Evolutionary conservation across 139 green algal genomes (phyloP).

Genomic region (Zygnema circumcarinatum): DNA sequence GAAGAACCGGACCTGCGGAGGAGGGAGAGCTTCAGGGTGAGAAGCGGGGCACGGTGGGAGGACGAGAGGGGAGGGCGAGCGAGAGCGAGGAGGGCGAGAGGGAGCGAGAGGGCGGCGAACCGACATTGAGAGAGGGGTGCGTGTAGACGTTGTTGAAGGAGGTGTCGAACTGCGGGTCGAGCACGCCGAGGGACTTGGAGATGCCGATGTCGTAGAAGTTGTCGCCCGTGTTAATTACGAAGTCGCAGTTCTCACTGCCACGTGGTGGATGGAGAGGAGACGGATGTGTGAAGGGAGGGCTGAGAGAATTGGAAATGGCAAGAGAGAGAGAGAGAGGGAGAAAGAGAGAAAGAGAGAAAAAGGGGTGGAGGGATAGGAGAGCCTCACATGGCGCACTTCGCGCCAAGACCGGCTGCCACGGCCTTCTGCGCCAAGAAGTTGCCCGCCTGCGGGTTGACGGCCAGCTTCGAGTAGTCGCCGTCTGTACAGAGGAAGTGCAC

Average conservation of each 20-base stretch:
- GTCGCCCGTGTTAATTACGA: conserved; percentile 18
- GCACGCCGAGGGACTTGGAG: neutral
- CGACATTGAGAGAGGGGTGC: too few relatives aligned
- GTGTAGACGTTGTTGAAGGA: conserved; percentile 18
- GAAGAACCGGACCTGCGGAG: neutral
- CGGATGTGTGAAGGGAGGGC: neutral
- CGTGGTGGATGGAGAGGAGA: neutral
- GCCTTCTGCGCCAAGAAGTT: neutral
- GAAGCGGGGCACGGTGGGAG: too few relatives aligned
- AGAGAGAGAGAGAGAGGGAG: too few relatives aligned
- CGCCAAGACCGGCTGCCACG: neutral
- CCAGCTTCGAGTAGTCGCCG: conserved; percentile 2
- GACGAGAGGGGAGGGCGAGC: too few relatives aligned
- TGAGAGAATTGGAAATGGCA: neutral
- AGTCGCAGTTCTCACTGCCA: neutral
- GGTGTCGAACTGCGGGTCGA: conserved; percentile 10
- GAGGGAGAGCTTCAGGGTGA: too few relatives aligned
- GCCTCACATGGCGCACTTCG: too few relatives aligned
- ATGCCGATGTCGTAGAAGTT: conserved; percentile 24
- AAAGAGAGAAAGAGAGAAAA: neutral
- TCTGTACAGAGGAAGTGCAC: conserved; percentile 2
- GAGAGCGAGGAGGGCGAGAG: too few relatives aligned
- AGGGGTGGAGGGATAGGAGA: neutral
- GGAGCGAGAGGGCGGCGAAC: too few relatives aligned
- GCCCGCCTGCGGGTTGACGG: neutral